A percentile compares a stretch with the other conserved stretches of the same genome.
Conservation (phyloP, 2,329 filamentous ascomycete species). For the Aspergillus viridinutans region DNA sequence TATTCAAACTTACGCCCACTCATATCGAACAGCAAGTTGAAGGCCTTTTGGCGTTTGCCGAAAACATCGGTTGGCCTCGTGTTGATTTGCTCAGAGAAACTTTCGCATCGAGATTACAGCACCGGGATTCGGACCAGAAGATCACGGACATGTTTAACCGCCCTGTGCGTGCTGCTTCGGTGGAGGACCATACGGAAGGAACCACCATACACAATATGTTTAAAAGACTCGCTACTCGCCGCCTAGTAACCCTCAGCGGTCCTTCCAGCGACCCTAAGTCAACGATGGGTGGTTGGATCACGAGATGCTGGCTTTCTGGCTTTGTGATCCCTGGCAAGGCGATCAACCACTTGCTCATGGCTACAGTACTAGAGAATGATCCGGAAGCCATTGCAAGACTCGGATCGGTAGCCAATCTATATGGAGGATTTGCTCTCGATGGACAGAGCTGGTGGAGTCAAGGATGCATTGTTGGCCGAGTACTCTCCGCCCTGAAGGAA, state of each 20-base stretch:
- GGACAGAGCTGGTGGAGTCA: constrained; percentile 56
- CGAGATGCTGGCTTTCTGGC: constrained; percentile 52
- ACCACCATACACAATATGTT: constrained; percentile 28
- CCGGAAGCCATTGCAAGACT: constrained; percentile 44
- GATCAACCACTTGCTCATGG: constrained; percentile 53
- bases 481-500: constrained; percentile 45
- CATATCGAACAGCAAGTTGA: constrained; percentile 43
- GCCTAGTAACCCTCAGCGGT: constrained; percentile 25
- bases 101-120: constrained; percentile 35
- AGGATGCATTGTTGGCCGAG: constrained; percentile 50
- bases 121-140: constrained; percentile 9
- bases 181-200: constrained; percentile 1
- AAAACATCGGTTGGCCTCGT: constrained; percentile 48
- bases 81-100: constrained; percentile 34
- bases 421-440: constrained; percentile 52
- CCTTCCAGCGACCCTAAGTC: constrained; percentile 7
- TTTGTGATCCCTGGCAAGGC: constrained; percentile 52
- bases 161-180: constrained; percentile 7
- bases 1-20: constrained; percentile 34
- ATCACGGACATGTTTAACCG: constrained; percentile 9
- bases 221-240: constrained; percentile 23
- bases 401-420: constrained; percentile 49
- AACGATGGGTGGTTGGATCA: constrained; percentile 51
- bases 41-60: constrained; percentile 50
- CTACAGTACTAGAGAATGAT: constrained; percentile 54